phyloP scores from a whole-genome alignment of 2,329 filamentous ascomycete genomes.

The Fusarium dlaminii region DNA sequence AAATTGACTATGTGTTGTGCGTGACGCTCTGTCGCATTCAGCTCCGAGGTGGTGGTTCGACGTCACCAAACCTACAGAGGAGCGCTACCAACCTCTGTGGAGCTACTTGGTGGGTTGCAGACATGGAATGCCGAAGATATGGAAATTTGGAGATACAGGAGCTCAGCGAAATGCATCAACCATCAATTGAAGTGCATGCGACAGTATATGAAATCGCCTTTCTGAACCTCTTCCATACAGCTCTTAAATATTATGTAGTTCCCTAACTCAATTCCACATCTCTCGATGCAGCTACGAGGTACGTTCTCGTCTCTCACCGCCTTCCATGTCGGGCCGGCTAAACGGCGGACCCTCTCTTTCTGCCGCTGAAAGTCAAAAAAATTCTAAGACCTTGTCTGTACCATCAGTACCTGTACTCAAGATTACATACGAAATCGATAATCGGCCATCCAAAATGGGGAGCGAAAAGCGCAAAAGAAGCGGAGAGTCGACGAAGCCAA shows the following conservation, averaged over 20 bases:
- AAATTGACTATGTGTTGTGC: slow-evolving; percentile 6
- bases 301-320: slow-evolving; percentile 26
- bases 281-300: background rate
- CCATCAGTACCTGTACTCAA: background rate
- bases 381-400: slow-evolving; percentile 38
- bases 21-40: background rate
- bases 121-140: background rate
- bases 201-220: background rate
- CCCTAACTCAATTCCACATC: background rate
- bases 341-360: slow-evolving; percentile 40
- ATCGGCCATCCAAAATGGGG: slow-evolving; percentile 47
- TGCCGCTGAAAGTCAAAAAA: slow-evolving; percentile 40
- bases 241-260: background rate
- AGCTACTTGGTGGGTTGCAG: background rate
- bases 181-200: background rate
- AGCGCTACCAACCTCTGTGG: background rate
- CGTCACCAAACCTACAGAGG: slow-evolving; percentile 12
- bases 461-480: slow-evolving; percentile 62
- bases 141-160: background rate
- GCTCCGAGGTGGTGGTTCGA: slow-evolving; percentile 12
- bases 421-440: slow-evolving; percentile 9
- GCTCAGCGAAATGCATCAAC: background rate
- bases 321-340: slow-evolving; percentile 31
- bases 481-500: slow-evolving; percentile 53
- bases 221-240: background rate